Evolutionary conservation across 140 eudicot species (phyloP).

Genomic region (Stevia rebaudiana): DNA sequence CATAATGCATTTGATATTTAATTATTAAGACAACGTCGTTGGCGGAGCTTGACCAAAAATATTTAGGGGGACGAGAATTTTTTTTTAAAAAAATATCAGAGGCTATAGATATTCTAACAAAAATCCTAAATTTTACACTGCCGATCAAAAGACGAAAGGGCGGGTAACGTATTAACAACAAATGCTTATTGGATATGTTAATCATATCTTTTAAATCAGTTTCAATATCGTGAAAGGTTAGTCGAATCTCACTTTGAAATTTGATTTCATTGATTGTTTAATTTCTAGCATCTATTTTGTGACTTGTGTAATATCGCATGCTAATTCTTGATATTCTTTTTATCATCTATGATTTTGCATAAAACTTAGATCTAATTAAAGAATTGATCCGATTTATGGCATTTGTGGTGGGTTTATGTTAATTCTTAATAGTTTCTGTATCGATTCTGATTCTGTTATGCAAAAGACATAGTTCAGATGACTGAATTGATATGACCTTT

Average conservation of each 20-base stretch:
- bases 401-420: not conserved
- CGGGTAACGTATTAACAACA: constrained; percentile 19
- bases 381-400: not conserved
- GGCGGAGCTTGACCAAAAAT: too few relatives aligned
- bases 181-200: not conserved
- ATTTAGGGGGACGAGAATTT: too few relatives aligned
- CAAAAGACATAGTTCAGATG: too few relatives aligned
- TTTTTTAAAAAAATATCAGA: too few relatives aligned
- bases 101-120: too few relatives aligned
- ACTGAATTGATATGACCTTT: too few relatives aligned
- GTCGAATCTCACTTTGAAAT: not conserved
- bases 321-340: not conserved
- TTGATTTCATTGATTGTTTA: constrained; percentile 1
- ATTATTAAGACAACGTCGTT: too few relatives aligned
- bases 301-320: not conserved
- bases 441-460: too few relatives aligned
- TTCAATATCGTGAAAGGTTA: constrained; percentile 6
- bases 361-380: not conserved
- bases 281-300: not conserved
- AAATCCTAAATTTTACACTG: too few relatives aligned
- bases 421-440: too few relatives aligned
- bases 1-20: too few relatives aligned
- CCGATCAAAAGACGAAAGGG: constrained; percentile 20
- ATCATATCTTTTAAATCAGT: not conserved
- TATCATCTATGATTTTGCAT: constrained; percentile 6